Evolutionary conservation across 371 early-diverging fungal genomes (phyloP).

Genomic region (Mortierella sp.): DNA sequence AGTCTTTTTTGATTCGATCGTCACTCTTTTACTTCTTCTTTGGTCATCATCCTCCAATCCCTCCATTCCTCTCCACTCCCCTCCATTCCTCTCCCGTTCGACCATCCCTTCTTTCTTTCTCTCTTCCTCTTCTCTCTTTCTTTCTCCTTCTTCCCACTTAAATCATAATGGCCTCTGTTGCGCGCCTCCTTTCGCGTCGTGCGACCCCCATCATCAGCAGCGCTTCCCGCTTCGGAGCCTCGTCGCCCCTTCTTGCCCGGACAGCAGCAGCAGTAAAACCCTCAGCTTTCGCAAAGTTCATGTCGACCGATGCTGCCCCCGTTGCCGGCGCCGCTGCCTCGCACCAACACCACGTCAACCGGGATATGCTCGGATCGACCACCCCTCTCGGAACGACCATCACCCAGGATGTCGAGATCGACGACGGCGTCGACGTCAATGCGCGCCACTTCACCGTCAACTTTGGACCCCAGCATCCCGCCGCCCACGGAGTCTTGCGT

Average conservation of each 20-base stretch:
- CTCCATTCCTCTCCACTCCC: slow-evolving; percentile 13
- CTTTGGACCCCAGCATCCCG: slow-evolving; percentile 99
- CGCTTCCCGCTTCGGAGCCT: slow-evolving; percentile 18
- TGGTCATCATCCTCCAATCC: no score
- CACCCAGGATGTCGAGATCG: slow-evolving; percentile 47
- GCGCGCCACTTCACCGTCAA: slow-evolving; percentile 91
- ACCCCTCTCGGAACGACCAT: slow-evolving; percentile 39
- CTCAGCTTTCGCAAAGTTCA: slow-evolving; percentile 24
- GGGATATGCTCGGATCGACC: slow-evolving; percentile 24
- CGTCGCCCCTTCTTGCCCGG: slow-evolving; percentile 22
- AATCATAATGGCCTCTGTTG: slow-evolving; percentile 46
- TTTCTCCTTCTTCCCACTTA: background rate
- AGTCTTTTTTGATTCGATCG: background rate
- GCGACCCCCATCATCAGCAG: slow-evolving; percentile 44
- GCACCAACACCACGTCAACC: slow-evolving; percentile 40
- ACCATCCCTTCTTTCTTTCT: background rate
- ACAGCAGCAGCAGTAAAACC: slow-evolving; percentile 13
- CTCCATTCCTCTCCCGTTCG: slow-evolving; percentile 3
- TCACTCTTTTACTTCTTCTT: background rate
- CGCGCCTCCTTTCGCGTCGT: slow-evolving; percentile 55
- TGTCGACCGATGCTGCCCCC: slow-evolving; percentile 40
- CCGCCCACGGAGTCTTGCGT: slow-evolving; percentile 99
- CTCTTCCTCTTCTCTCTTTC: background rate
- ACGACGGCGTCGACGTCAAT: slow-evolving; percentile 70
- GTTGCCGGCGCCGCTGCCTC: slow-evolving; percentile 6